Evolutionary conservation across 1,139 yeast genomes (phyloP).

Genomic region (Geotrichum cucujoidarum): DNA sequence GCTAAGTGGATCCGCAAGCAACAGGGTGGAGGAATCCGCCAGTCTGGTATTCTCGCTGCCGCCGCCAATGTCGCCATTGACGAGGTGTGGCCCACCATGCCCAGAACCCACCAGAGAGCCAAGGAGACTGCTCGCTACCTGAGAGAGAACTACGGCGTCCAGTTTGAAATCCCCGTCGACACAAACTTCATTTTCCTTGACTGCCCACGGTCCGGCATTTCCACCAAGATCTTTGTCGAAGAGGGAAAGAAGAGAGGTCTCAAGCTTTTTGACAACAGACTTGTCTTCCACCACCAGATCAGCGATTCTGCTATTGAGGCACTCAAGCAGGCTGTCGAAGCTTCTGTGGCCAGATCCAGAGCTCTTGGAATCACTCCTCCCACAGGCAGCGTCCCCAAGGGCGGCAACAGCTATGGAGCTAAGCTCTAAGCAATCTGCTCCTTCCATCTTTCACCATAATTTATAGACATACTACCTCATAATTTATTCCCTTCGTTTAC

Average conservation of each 20-base stretch:
- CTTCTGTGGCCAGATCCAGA: slow-evolving; percentile 48
- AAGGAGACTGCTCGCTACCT: slow-evolving; percentile 61
- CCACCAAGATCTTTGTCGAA: slow-evolving; percentile 51
- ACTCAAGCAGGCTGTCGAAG: slow-evolving; percentile 56
- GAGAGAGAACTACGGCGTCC: slow-evolving; percentile 44
- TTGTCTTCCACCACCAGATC: slow-evolving; percentile 84
- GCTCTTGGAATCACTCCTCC: slow-evolving; percentile 14
- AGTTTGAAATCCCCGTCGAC: slow-evolving; percentile 69
- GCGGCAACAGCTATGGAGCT: slow-evolving; percentile 14
- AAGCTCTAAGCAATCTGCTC: too few relatives aligned
- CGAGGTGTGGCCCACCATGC: slow-evolving; percentile 60
- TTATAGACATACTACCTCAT: too few relatives aligned
- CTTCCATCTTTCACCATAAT: too few relatives aligned
- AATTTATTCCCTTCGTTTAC: too few relatives aligned
- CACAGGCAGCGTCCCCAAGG: not conserved
- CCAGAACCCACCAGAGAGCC: slow-evolving; percentile 64
- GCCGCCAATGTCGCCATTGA: slow-evolving; percentile 81
- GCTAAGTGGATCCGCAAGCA: slow-evolving; percentile 90
- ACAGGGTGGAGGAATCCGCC: slow-evolving; percentile 93
- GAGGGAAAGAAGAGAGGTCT: slow-evolving; percentile 59
- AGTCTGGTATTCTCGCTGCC: slow-evolving; percentile 73
- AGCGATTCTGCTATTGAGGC: slow-evolving; percentile 60
- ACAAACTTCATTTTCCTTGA: slow-evolving; percentile 86
- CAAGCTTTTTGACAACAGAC: slow-evolving; percentile 62
- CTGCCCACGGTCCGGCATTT: slow-evolving; percentile 52